These are phyloP conservation scores for Epichloe hybrida DNA, from an alignment of 2,329 filamentous ascomycete genomes.

Conservation along the genomic window DNA sequence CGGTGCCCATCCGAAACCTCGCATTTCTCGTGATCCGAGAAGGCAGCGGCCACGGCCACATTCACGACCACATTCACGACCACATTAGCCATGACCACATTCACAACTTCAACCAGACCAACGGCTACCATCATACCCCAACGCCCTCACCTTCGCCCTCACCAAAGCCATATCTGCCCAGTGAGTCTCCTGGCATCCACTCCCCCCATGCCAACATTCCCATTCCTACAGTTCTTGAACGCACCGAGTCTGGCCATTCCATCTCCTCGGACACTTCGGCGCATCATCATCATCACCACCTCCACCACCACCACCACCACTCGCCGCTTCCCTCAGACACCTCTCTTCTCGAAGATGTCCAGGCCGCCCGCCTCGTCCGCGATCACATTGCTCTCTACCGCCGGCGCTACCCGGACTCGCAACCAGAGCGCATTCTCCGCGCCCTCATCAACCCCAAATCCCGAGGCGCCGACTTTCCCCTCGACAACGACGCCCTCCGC, in stretches of 20 bases:
- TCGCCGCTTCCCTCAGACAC: slow-evolving; percentile 15
- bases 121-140: slow-evolving; percentile 10
- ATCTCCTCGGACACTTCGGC: slow-evolving; percentile 28
- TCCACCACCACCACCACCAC: slow-evolving; percentile 12
- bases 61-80: neutral
- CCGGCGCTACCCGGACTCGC: slow-evolving; percentile 33
- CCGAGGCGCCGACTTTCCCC: slow-evolving; percentile 31
- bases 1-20: slow-evolving; percentile 18
- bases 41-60: slow-evolving; percentile 8
- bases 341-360: slow-evolving; percentile 21
- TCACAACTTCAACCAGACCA: neutral
- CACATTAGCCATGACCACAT: neutral
- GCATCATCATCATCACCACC: slow-evolving; percentile 5
- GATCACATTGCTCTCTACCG: slow-evolving; percentile 31
- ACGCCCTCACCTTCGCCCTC: slow-evolving; percentile 9
- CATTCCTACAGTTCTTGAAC: slow-evolving; percentile 25
- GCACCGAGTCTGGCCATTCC: slow-evolving; percentile 36
- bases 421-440: slow-evolving; percentile 43
- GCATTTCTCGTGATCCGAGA: slow-evolving; percentile 28
- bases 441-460: slow-evolving; percentile 40
- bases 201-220: neutral
- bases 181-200: neutral
- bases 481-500: slow-evolving; percentile 43
- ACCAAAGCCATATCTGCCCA: slow-evolving; percentile 6
- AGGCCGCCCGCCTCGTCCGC: slow-evolving; percentile 35